phyloP scores from a whole-genome alignment of 2,329 filamentous ascomycete species.

The Chalara sp. region DNA sequence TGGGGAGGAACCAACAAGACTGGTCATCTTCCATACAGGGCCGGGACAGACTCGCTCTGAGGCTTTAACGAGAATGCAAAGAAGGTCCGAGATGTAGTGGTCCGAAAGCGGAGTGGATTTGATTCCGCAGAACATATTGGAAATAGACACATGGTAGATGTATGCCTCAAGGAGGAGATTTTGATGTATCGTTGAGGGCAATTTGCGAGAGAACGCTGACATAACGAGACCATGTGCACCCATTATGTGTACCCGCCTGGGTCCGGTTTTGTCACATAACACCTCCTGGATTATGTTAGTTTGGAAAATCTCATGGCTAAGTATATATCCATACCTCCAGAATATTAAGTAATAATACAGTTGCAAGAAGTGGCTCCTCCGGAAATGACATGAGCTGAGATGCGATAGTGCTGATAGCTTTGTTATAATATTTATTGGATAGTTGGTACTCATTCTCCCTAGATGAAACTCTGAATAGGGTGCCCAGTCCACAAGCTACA shows the following conservation, averaged over 20 bases:
- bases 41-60: neutral
- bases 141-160: neutral
- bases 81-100: neutral
- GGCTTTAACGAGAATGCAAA: neutral
- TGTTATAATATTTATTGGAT: neutral
- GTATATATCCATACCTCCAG: neutral
- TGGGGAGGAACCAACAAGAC: neutral
- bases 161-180: neutral
- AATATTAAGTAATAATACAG: neutral
- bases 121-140: neutral
- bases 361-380: neutral
- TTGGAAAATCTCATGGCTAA: neutral
- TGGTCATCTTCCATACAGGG: neutral
- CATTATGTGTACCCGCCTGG: neutral
- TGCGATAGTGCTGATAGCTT: neutral
- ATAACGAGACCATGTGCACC: neutral
- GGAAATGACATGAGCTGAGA: neutral
- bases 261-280: neutral
- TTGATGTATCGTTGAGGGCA: neutral
- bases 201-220: neutral
- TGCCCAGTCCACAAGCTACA: neutral
- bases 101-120: neutral
- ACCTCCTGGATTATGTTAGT: neutral
- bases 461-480: neutral
- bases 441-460: neutral